A percentile compares a stretch with the other conserved stretches of the same genome.
Conservation (phyloP, 306 rosid genomes). For the Gastrolobium villosum region DNA sequence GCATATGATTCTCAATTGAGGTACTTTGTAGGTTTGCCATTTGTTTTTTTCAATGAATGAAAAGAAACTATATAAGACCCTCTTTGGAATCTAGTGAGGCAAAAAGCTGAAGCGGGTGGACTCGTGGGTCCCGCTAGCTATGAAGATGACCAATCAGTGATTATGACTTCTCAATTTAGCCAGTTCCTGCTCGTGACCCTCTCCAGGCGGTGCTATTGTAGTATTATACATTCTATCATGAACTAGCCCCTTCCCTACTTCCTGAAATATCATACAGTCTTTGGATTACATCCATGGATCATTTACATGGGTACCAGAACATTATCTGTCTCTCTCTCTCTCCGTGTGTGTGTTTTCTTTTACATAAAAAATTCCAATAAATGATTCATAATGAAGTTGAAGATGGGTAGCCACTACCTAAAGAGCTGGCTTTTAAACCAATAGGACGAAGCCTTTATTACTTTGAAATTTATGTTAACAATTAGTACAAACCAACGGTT, state of each 20-base stretch:
- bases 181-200: slow-evolving; percentile 52
- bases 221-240: slow-evolving; percentile 18
- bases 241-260: neutral
- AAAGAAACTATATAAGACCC: slow-evolving; percentile 25
- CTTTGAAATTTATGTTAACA: slow-evolving; percentile 2
- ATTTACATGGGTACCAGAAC: neutral
- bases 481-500: too few species aligned
- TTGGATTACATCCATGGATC: slow-evolving; percentile 6
- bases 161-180: slow-evolving; percentile 44
- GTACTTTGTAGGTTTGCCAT: slow-evolving; percentile 66
- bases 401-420: slow-evolving; percentile 21
- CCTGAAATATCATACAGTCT: slow-evolving; percentile 43
- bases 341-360: neutral
- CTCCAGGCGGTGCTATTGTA: slow-evolving; percentile 43
- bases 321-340: neutral
- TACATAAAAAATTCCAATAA: neutral
- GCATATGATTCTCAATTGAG: slow-evolving; percentile 61
- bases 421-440: slow-evolving; percentile 23
- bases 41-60: slow-evolving; percentile 52
- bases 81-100: slow-evolving; percentile 47
- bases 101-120: slow-evolving; percentile 37
- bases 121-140: slow-evolving; percentile 58
- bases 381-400: slow-evolving; percentile 21
- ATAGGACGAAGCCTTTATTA: slow-evolving; percentile 15
- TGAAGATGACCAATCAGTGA: slow-evolving; percentile 54